A percentile compares a stretch with the other conserved stretches of the same genome.
phyloP scores from a whole-genome alignment of 768 basidiomycete species.

The Phylloporus rhodoxanthus region DNA sequence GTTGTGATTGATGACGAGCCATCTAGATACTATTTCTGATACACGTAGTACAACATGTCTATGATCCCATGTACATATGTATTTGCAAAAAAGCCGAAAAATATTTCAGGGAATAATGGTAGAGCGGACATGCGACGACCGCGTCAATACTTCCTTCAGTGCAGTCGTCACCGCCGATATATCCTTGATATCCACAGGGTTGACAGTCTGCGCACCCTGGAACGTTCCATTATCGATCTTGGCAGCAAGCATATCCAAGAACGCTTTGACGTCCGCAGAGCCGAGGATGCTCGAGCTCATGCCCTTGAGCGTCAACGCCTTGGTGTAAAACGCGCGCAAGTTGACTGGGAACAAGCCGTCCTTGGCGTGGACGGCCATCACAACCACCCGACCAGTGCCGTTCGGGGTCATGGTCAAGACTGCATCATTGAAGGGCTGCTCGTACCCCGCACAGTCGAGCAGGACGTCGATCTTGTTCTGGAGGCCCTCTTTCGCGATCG shows the following conservation, averaged over 20 bases:
- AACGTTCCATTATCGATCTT: slow-evolving; percentile 29
- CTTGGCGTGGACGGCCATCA: slow-evolving; percentile 32
- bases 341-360: slow-evolving; percentile 28
- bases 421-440: slow-evolving; percentile 31
- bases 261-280: slow-evolving; percentile 20
- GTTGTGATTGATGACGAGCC: neutral
- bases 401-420: slow-evolving; percentile 29
- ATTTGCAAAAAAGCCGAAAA: neutral
- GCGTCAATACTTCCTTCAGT: slow-evolving; percentile 21
- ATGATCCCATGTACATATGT: neutral
- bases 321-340: slow-evolving; percentile 31
- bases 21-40: no score
- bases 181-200: slow-evolving; percentile 18
- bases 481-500: slow-evolving; percentile 22
- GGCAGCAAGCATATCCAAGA: slow-evolving; percentile 24
- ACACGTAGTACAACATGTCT: neutral
- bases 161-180: slow-evolving; percentile 16
- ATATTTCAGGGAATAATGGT: slow-evolving; percentile 22
- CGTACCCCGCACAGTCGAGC: slow-evolving; percentile 32
- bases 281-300: slow-evolving; percentile 26
- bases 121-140: slow-evolving; percentile 26
- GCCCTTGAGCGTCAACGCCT: slow-evolving; percentile 27
- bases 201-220: slow-evolving; percentile 24
- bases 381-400: slow-evolving; percentile 30
- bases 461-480: slow-evolving; percentile 31